A percentile compares a stretch with the other conserved stretches of the same genome.
These are phyloP conservation scores for Cordyceps pruinosa DNA, from an alignment of 2,329 filamentous ascomycete genomes.

Conservation along the genomic window DNA sequence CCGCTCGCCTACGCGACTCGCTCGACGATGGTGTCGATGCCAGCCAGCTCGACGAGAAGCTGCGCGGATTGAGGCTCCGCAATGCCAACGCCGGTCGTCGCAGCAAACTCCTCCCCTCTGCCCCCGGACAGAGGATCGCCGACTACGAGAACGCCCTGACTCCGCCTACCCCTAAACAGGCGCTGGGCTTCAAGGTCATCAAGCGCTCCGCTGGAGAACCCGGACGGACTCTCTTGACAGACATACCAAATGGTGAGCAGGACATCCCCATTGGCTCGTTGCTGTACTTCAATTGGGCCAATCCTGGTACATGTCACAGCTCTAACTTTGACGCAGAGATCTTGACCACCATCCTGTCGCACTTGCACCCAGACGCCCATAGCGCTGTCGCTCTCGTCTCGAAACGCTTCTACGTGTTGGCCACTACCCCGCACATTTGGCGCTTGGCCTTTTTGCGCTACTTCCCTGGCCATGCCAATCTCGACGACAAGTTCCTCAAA, in stretches of 20 bases:
- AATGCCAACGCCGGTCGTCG: slow-evolving; percentile 21
- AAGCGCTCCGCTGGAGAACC: slow-evolving; percentile 37
- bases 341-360: slow-evolving; percentile 82
- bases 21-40: slow-evolving; percentile 28
- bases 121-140: slow-evolving; percentile 47
- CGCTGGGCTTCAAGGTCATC: slow-evolving; percentile 49
- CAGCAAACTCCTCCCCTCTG: slow-evolving; percentile 16
- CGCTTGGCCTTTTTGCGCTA: slow-evolving; percentile 84
- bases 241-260: slow-evolving; percentile 76
- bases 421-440: slow-evolving; percentile 91
- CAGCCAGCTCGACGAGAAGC: slow-evolving; percentile 40
- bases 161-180: slow-evolving; percentile 38
- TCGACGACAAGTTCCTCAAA: slow-evolving; percentile 25
- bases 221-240: slow-evolving; percentile 37
- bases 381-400: slow-evolving; percentile 79
- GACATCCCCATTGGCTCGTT: background rate
- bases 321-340: slow-evolving; percentile 56
- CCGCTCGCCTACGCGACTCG: slow-evolving; percentile 22
- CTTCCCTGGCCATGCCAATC: slow-evolving; percentile 65
- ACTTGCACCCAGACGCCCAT: slow-evolving; percentile 79
- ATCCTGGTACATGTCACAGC: background rate
- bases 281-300: background rate
- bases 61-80: slow-evolving; percentile 45
- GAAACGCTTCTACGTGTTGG: slow-evolving; percentile 75
- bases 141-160: slow-evolving; percentile 56